phyloP scores from a whole-genome alignment of 1,284 basidiomycete species.

The Boletus sp. region DNA sequence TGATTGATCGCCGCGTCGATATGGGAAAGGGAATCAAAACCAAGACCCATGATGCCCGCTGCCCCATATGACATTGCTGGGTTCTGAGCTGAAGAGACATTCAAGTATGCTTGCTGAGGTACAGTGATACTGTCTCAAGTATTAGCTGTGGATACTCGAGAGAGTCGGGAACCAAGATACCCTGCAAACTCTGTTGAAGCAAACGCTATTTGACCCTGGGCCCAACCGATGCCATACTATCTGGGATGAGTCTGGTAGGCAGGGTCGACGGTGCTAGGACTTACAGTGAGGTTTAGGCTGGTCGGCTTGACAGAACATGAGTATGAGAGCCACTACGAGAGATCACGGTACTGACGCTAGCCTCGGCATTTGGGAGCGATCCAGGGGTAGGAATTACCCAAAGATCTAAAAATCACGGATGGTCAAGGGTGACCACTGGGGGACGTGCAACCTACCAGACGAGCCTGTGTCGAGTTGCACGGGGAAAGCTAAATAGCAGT shows the following conservation, averaged over 20 bases:
- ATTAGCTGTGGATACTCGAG: conserved; percentile 9
- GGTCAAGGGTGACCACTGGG: background rate
- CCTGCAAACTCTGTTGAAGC: conserved; percentile 63
- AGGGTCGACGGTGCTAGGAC: conserved; percentile 14
- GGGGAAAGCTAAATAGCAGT: conserved; percentile 45
- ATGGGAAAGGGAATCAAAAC: conserved; percentile 69
- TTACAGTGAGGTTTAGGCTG: conserved; percentile 58
- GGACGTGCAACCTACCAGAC: conserved; percentile 56
- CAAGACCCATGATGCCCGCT: conserved; percentile 71
- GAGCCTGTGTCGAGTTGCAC: conserved; percentile 80
- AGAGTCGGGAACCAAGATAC: conserved; percentile 37
- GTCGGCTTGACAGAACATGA: conserved; percentile 35
- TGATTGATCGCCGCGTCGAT: conserved; percentile 59
- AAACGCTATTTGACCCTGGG: conserved; percentile 57
- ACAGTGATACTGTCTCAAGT: conserved; percentile 50
- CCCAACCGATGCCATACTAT: conserved; percentile 78
- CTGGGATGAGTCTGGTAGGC: conserved; percentile 4
- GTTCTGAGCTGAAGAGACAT: conserved; percentile 56
- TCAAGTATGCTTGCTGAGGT: conserved; percentile 63
- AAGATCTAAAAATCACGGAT: conserved; percentile 45
- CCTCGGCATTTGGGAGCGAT: conserved; percentile 49
- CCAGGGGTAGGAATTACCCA: conserved; percentile 57
- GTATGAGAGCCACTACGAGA: background rate
- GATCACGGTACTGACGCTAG: conserved; percentile 44
- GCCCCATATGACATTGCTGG: conserved; percentile 71